These are phyloP conservation scores for Telfairia occidentalis DNA, from an alignment of 331 rosid genomes.

Conservation along the genomic window DNA sequence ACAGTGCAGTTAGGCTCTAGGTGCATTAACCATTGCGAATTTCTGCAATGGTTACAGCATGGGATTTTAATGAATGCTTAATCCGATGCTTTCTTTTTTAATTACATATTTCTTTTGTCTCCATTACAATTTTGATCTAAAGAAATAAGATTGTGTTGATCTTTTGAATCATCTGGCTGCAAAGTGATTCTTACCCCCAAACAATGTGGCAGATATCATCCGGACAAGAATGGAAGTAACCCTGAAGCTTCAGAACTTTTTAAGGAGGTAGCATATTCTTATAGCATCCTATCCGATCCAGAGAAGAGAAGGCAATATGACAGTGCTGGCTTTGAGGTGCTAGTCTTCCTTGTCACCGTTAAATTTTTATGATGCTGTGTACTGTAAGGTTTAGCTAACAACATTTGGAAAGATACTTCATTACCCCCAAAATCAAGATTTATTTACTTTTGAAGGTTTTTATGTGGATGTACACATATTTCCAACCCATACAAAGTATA, in stretches of 20 bases:
- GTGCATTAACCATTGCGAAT: neutral
- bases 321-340: slow-evolving; percentile 89
- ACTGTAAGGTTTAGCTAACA: neutral
- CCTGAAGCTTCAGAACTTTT: slow-evolving; percentile 95
- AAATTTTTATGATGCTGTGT: neutral
- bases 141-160: neutral
- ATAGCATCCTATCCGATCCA: slow-evolving; percentile 88
- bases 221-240: slow-evolving; percentile 84
- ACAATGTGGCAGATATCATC: slow-evolving; percentile 59
- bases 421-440: neutral
- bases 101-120: neutral
- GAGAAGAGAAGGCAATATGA: slow-evolving; percentile 96
- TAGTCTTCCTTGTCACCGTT: slow-evolving; percentile 12
- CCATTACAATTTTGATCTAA: neutral
- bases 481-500: neutral
- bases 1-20: neutral
- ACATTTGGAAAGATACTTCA: neutral
- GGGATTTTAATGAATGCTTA: neutral
- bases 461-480: neutral
- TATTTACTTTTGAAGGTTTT: neutral
- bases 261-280: slow-evolving; percentile 93
- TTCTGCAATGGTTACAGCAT: neutral
- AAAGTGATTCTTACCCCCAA: slow-evolving; percentile 5
- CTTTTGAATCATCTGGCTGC: neutral
- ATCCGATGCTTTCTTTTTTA: neutral